A percentile compares a stretch with the other conserved stretches of the same genome.
Conservation (phyloP, 2,329 filamentous ascomycete species). For the Exserohilum turcica region DNA sequence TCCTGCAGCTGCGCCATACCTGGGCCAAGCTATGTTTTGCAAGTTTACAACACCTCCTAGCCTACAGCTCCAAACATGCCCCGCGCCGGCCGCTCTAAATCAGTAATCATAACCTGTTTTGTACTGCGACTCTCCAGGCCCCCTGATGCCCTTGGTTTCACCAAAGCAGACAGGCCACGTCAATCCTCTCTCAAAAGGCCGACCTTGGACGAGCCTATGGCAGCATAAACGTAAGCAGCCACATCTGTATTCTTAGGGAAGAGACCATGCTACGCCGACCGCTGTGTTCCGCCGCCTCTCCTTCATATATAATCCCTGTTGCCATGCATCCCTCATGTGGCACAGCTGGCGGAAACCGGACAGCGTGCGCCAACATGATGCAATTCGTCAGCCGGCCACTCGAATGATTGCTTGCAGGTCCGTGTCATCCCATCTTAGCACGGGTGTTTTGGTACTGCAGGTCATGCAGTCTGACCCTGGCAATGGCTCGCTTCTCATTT, state of each 20-base stretch:
- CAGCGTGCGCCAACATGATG: slow-evolving; percentile 1
- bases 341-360: neutral
- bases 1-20: neutral
- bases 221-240: neutral
- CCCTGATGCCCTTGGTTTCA: neutral
- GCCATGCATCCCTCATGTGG: neutral
- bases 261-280: neutral
- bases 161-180: neutral
- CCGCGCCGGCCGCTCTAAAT: too few relatives aligned
- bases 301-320: neutral
- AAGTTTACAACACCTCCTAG: neutral
- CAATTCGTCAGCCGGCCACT: slow-evolving; percentile 1
- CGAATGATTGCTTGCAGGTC: neutral
- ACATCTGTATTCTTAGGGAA: neutral
- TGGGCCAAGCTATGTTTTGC: neutral
- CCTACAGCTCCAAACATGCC: neutral
- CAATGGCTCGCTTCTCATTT: neutral
- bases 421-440: neutral
- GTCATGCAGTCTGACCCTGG: neutral
- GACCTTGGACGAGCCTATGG: neutral
- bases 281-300: neutral
- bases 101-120: too few relatives aligned
- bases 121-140: neutral
- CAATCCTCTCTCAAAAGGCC: neutral
- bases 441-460: neutral